phyloP scores from a whole-genome alignment of 2,329 filamentous ascomycete species.

The Sclerotinia spermophila region DNA sequence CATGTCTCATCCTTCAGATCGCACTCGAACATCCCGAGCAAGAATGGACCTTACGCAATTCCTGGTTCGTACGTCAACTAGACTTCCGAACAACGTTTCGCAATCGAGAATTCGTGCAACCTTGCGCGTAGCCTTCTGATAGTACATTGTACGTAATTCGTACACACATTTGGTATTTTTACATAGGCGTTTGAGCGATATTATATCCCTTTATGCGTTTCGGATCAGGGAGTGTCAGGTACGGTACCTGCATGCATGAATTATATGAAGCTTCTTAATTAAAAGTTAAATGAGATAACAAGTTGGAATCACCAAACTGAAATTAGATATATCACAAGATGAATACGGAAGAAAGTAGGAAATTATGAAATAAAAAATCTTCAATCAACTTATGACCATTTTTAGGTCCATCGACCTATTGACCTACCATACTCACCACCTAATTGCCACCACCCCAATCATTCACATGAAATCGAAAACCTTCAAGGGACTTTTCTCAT shows the following conservation, averaged over 20 bases:
- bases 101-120: conserved; percentile 23
- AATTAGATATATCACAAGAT: neutral
- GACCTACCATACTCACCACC: neutral
- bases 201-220: neutral
- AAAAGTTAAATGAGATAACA: neutral
- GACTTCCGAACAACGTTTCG: conserved; percentile 45
- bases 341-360: neutral
- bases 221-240: neutral
- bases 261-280: neutral
- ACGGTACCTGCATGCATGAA: conserved; percentile 5
- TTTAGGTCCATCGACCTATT: neutral
- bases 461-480: neutral
- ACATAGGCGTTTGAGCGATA: neutral
- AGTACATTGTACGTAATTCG: neutral
- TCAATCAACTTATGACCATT: neutral
- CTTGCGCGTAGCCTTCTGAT: neutral
- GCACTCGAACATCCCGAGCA: conserved; percentile 50
- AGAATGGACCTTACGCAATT: conserved; percentile 58
- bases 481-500: neutral
- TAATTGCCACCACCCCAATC: neutral
- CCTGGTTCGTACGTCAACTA: conserved; percentile 61
- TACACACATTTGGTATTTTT: neutral
- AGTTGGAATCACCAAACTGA: neutral
- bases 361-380: neutral
- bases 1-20: conserved; percentile 41